Evolutionary conservation across 2,329 filamentous ascomycete genomes (phyloP).

Genomic region (Ramularia collo-cygni): DNA sequence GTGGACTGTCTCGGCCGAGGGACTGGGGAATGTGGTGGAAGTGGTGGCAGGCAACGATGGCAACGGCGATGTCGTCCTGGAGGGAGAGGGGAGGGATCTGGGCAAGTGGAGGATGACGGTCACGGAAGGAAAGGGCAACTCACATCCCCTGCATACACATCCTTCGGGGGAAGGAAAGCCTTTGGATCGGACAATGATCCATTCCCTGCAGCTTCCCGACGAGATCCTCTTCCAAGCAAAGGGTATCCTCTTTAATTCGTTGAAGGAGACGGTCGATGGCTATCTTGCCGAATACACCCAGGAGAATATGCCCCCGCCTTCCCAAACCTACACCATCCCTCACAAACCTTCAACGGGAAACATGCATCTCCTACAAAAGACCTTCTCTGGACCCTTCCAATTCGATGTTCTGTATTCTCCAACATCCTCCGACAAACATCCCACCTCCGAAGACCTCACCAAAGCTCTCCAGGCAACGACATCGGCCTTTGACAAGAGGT

Average conservation of each 20-base stretch:
- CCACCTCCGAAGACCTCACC: conserved; percentile 54
- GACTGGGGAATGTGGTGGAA: conserved; percentile 59
- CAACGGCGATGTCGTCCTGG: conserved; percentile 58
- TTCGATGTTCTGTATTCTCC: conserved; percentile 92
- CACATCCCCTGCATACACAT: conserved; percentile 53
- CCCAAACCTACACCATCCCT: conserved; percentile 73
- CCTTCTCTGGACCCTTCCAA: conserved; percentile 81
- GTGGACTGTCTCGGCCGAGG: conserved; percentile 79
- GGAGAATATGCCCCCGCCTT: conserved; percentile 69
- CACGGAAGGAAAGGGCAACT: conserved; percentile 62
- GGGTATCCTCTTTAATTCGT: conserved; percentile 53
- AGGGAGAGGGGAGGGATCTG: conserved; percentile 62
- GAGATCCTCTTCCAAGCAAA: conserved; percentile 81
- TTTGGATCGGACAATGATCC: conserved; percentile 67
- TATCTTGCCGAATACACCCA: conserved; percentile 53
- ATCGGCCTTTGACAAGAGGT: conserved; percentile 66
- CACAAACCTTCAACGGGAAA: conserved; percentile 68
- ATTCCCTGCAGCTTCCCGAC: conserved; percentile 59
- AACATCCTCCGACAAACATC: conserved; percentile 43
- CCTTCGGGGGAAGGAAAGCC: conserved; percentile 61
- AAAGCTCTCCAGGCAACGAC: conserved; percentile 61
- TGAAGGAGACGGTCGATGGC: conserved; percentile 59
- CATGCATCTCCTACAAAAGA: conserved; percentile 81
- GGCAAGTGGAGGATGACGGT: conserved; percentile 75
- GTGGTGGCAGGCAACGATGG: conserved; percentile 45